phyloP scores from a whole-genome alignment of 2,329 filamentous ascomycete species.

The Hypoxylon sp. region DNA sequence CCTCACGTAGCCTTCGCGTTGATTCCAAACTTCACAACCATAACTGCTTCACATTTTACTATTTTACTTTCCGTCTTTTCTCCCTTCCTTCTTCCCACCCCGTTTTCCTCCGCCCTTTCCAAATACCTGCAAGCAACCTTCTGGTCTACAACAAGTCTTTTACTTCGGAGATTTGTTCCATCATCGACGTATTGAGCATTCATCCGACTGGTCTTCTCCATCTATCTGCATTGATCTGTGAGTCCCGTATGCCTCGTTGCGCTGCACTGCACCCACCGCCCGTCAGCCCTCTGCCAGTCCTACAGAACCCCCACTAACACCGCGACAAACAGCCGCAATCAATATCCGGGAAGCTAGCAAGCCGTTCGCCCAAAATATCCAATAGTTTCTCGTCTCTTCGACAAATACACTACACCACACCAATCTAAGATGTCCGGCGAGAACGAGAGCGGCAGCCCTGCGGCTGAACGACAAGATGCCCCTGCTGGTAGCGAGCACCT shows the following conservation, averaged over 20 bases:
- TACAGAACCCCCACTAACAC: constrained; percentile 32
- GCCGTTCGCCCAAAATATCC: neutral
- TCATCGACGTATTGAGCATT: constrained; percentile 3
- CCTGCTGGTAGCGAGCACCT: constrained; percentile 79
- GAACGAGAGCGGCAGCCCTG: constrained; percentile 63
- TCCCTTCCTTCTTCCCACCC: constrained; percentile 16
- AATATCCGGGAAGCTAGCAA: constrained; percentile 10
- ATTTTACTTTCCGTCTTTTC: constrained; percentile 11
- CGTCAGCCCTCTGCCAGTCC: constrained; percentile 9
- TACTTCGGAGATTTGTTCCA: neutral
- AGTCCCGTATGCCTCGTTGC: constrained; percentile 20
- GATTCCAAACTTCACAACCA: constrained; percentile 41
- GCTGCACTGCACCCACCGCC: constrained; percentile 2
- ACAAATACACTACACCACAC: constrained; percentile 5
- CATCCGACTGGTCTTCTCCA: neutral
- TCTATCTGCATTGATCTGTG: constrained; percentile 21
- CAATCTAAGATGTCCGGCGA: constrained; percentile 61
- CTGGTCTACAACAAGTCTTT: constrained; percentile 5
- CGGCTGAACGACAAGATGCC: constrained; percentile 55
- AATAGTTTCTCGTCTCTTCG: neutral
- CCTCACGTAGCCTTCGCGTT: constrained; percentile 40
- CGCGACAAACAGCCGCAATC: constrained; percentile 19
- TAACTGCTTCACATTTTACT: constrained; percentile 35
- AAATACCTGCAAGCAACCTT: neutral
- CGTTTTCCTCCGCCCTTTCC: constrained; percentile 7